A percentile compares a stretch with the other conserved stretches of the same genome.
Conservation (phyloP, 306 rosid species). For the Erythrophleum fordii region DNA sequence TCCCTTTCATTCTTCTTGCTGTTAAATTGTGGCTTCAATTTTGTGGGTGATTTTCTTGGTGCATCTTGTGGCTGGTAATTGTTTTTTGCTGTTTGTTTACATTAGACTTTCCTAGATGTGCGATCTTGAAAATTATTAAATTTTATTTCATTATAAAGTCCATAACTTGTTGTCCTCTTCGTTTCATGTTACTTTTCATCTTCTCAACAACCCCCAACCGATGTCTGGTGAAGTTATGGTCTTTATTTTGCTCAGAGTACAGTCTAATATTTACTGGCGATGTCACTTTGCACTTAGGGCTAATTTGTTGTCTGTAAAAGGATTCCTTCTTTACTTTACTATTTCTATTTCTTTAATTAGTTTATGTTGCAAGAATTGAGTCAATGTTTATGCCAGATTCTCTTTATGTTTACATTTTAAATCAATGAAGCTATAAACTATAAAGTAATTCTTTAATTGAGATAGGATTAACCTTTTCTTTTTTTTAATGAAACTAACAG, state of each 20-base stretch:
- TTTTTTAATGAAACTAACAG: slow-evolving; percentile 51
- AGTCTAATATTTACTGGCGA: background rate
- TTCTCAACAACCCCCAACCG: background rate
- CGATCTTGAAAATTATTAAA: slow-evolving; percentile 2
- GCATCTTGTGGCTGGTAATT: background rate
- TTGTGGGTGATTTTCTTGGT: background rate
- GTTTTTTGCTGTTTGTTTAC: background rate
- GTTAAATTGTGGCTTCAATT: background rate
- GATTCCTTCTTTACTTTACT: slow-evolving; percentile 5
- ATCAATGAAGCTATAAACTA: slow-evolving; percentile 7
- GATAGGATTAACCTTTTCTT: background rate
- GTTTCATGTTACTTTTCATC: slow-evolving; percentile 7
- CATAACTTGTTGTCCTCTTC: background rate
- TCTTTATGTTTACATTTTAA: slow-evolving; percentile 1
- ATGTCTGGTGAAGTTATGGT: background rate
- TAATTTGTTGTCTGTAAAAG: slow-evolving; percentile 2
- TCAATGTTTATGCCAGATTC: slow-evolving; percentile 10
- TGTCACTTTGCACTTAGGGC: background rate
- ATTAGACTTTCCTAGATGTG: background rate
- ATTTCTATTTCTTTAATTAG: slow-evolving; percentile 15
- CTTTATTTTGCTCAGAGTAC: background rate
- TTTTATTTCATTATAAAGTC: background rate
- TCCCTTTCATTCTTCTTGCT: background rate
- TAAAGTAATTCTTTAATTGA: slow-evolving; percentile 23
- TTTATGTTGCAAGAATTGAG: slow-evolving; percentile 12